Percentiles rank a stretch among this genome's conserved stretches.
Evolutionary conservation across 192 early-diverging fungal genomes (phyloP).

Genomic region (Coemansia interrupta): DNA sequence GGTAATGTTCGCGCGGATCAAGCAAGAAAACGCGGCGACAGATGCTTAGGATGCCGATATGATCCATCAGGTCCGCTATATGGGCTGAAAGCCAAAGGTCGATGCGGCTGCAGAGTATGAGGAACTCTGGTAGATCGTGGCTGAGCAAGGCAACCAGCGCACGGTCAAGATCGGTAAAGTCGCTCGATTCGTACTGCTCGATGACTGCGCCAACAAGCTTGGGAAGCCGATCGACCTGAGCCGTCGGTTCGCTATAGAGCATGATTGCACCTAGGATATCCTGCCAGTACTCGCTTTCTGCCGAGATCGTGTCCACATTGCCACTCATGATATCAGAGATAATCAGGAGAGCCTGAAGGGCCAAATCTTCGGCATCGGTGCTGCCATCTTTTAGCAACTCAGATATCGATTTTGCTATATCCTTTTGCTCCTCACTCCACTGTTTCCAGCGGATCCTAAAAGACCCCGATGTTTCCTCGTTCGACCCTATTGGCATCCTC

Average conservation of each 20-base stretch:
- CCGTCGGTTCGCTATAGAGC: constrained; percentile 55
- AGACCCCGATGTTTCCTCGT: constrained; percentile 36
- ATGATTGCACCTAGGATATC: constrained; percentile 55
- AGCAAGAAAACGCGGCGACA: constrained; percentile 31
- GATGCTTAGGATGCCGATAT: constrained; percentile 52
- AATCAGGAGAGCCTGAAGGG: constrained; percentile 14
- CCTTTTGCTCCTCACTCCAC: constrained; percentile 34
- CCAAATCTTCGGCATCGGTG: not conserved
- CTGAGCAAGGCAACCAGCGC: constrained; percentile 37
- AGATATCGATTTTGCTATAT: constrained; percentile 15
- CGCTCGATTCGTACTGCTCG: constrained; percentile 30
- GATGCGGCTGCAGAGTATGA: constrained; percentile 42
- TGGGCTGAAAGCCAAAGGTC: constrained; percentile 65
- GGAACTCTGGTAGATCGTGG: constrained; percentile 51
- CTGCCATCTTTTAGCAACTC: constrained; percentile 6
- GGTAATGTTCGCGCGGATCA: constrained; percentile 41
- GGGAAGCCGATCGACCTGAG: constrained; percentile 31
- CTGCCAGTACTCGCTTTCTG: constrained; percentile 48
- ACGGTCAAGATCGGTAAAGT: constrained; percentile 35
- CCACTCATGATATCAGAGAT: constrained; percentile 40
- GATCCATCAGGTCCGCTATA: constrained; percentile 57
- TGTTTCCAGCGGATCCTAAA: constrained; percentile 31
- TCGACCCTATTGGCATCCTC: constrained; percentile 40
- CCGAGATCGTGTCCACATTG: constrained; percentile 39
- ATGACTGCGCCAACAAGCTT: constrained; percentile 8